A percentile compares a stretch with the other conserved stretches of the same genome.
Conservation (phyloP, 352 stramenopile genomes). For the Phytophthora aleatoria region DNA sequence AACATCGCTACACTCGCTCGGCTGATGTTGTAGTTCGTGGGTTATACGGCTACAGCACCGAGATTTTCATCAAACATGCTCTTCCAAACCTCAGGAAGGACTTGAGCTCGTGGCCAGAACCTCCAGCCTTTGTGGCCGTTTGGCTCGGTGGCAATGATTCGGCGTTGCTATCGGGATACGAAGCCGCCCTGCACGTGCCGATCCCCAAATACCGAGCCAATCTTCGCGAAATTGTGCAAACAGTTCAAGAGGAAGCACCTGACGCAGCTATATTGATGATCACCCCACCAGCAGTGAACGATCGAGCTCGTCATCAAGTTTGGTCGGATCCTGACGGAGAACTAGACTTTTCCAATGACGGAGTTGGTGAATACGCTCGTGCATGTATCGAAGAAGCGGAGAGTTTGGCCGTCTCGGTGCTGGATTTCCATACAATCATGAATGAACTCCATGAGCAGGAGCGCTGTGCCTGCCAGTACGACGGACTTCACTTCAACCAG, state of each 20-base stretch:
- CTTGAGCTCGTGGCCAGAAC: slow-evolving; percentile 24
- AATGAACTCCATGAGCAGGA: slow-evolving; percentile 25
- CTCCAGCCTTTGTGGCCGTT: slow-evolving; percentile 46
- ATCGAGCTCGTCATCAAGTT: slow-evolving; percentile 20
- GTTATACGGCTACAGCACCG: slow-evolving; percentile 61
- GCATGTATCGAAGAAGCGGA: slow-evolving; percentile 30
- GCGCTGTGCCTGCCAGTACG: slow-evolving; percentile 23
- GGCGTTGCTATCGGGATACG: slow-evolving; percentile 38
- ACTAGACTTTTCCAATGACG: slow-evolving; percentile 42
- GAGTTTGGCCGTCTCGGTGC: slow-evolving; percentile 5
- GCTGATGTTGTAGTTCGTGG: slow-evolving; percentile 60
- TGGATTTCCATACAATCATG: slow-evolving; percentile 38
- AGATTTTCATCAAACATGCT: slow-evolving; percentile 38
- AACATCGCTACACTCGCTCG: slow-evolving; percentile 55
- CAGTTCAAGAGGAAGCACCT: slow-evolving; percentile 30
- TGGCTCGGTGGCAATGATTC: slow-evolving; percentile 75
- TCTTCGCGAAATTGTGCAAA: slow-evolving; percentile 38
- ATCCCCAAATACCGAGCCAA: slow-evolving; percentile 49
- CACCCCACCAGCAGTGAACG: slow-evolving; percentile 36
- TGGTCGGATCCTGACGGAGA: slow-evolving; percentile 16
- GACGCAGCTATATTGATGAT: slow-evolving; percentile 30
- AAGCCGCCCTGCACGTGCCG: slow-evolving; percentile 47
- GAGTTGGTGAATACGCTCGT: slow-evolving; percentile 29
- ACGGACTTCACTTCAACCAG: slow-evolving; percentile 43
- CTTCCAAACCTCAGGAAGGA: slow-evolving; percentile 37